Base-by-base conservation (phyloP, 345 rosid genomes). In the Hevea brasiliensis region DNA sequence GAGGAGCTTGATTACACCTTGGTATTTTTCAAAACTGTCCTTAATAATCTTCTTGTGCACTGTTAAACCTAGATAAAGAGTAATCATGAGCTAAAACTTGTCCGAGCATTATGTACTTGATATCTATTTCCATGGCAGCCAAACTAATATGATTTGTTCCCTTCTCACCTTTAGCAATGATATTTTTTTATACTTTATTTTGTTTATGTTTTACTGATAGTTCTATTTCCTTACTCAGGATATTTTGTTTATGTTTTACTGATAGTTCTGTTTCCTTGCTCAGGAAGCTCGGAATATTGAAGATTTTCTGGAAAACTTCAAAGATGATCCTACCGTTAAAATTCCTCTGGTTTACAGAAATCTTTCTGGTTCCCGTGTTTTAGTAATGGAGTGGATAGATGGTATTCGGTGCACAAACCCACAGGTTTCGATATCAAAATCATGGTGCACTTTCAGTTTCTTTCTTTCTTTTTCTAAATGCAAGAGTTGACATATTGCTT, bases 311-410 rank as follows among this genome's bases (percentile, higher is more conserved):
- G 97, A 88, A 85, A 94, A 94, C 85, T 94, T 94, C 84, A 88
- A 88, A 87, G 86, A 84, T 77, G 98, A 94, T 78, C 97, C 97
- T 18, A 88, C 97, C 41, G 98, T 94, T 70, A 94, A 94, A 84
- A 94, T 94, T 82, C 98, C 98, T 73, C 79, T 75, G 64, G 98
- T 89, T 78, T 92, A 94, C 84, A 92, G 76, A 81, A 76, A 84
- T 70, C 97, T 92, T 74, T 92, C 88, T 70, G 98, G 98, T 68
- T 84, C 95, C 40, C 93, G 95, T 76, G 97, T 92, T 87, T 72
- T 94, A 68, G 98, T 92, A 57, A 94, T 94, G 98, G 98, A 94
- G 74, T 94, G 98, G 98, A 94, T 94, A 63, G 98, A 94, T 79
- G 98, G 98, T 54, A 90, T 94, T 77, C 91, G 98, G 65, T 92